Percentiles rank a stretch among this genome's conserved stretches.
Evolutionary conservation across 225 moss, liverwort and hornwort species (phyloP).

Genomic region (Sphagnum tenellum): DNA sequence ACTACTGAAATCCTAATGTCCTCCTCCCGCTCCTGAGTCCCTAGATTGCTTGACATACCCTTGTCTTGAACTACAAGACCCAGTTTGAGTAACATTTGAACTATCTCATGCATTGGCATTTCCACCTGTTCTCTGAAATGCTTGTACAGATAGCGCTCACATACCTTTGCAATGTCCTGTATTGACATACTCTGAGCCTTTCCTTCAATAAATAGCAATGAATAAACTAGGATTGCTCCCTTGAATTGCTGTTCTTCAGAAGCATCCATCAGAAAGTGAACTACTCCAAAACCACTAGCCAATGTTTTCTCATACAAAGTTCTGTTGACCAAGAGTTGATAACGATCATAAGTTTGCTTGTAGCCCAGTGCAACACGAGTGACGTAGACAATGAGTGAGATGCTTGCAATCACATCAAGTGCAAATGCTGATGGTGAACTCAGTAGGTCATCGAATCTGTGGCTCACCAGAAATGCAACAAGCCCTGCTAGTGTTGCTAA

Average conservation of each 20-base stretch:
- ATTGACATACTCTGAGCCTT: constrained; percentile 32
- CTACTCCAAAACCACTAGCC: constrained; percentile 81
- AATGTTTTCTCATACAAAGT: constrained; percentile 84
- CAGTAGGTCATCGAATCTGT: constrained; percentile 57
- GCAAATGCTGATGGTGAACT: constrained; percentile 85
- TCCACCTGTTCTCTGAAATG: constrained; percentile 79
- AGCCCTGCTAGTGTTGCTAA: constrained; percentile 73
- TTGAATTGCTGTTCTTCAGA: constrained; percentile 89
- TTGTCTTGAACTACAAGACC: constrained; percentile 34
- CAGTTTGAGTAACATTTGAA: constrained; percentile 42
- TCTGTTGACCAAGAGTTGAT: constrained; percentile 81
- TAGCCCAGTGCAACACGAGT: constrained; percentile 67
- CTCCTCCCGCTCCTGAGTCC: background rate
- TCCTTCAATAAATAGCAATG: constrained; percentile 37
- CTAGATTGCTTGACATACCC: no score
- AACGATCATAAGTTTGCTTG: constrained; percentile 69
- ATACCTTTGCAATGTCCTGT: constrained; percentile 29
- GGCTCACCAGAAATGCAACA: constrained; percentile 65
- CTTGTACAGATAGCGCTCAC: constrained; percentile 73
- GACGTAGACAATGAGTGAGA: constrained; percentile 55
- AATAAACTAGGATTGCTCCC: constrained; percentile 59
- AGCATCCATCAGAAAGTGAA: constrained; percentile 77
- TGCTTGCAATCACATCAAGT: constrained; percentile 70
- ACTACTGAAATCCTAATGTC: constrained; percentile 4
- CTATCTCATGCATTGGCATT: constrained; percentile 56